Percentiles rank a stretch among this genome's conserved stretches.
These are phyloP conservation scores for Acrocalymma vagum DNA, from an alignment of 2,329 filamentous ascomycete species.

Conservation along the genomic window DNA sequence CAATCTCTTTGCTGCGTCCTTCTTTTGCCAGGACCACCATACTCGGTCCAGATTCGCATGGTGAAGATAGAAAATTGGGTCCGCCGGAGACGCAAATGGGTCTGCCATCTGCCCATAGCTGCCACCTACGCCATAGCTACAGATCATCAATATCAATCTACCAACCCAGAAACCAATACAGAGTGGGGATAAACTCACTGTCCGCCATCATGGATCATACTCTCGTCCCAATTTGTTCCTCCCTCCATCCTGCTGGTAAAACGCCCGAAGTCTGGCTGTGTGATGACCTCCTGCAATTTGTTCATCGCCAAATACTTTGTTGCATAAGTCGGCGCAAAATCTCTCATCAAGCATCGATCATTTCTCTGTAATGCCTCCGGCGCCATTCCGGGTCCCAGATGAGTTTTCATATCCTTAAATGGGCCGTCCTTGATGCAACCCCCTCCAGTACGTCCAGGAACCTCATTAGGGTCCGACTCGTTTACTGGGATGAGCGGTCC, in stretches of 20 bases:
- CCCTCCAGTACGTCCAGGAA: conserved; percentile 59
- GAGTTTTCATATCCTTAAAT: conserved; percentile 43
- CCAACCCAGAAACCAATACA: too few species aligned
- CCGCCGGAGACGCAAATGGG: conserved; percentile 50
- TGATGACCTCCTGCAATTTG: conserved; percentile 5
- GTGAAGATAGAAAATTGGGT: conserved; percentile 56
- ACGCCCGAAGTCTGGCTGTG: conserved; percentile 15
- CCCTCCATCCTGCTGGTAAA: conserved; percentile 10
- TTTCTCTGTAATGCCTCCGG: neutral
- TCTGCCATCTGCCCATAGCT: conserved; percentile 10
- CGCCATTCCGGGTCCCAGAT: conserved; percentile 5
- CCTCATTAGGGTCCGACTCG: conserved; percentile 26
- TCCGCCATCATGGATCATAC: conserved; percentile 11
- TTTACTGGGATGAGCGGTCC: conserved; percentile 23
- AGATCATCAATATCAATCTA: too few species aligned
- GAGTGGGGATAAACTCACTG: conserved; percentile 9
- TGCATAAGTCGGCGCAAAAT: neutral
- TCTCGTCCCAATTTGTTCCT: conserved; percentile 8
- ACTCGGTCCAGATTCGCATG: conserved; percentile 55
- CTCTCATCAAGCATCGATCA: conserved; percentile 26
- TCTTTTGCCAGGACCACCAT: conserved; percentile 59
- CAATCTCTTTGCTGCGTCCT: conserved; percentile 42
- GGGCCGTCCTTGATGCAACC: conserved; percentile 61
- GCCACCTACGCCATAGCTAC: conserved; percentile 14
- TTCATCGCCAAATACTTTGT: conserved; percentile 1